Evolutionary conservation across 2,329 filamentous ascomycete genomes (phyloP), one percentile per base, ranked within the genome.

Genomic region (Mycosphaerella sp.): DNA sequence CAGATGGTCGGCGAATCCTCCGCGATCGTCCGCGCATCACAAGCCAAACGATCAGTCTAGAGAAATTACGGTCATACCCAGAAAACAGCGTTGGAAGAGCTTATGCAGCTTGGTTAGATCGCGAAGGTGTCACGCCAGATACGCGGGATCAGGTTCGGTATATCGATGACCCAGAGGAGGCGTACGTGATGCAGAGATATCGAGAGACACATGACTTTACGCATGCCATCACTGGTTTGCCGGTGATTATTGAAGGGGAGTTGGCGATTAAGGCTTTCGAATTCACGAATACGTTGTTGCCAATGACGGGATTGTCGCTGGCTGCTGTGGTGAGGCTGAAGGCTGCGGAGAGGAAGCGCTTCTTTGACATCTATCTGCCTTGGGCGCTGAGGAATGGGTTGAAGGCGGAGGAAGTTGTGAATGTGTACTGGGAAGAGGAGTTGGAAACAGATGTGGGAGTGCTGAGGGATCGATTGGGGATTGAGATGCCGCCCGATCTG

Each of bases 151-250:
- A 71, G 1, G 93, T 98, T 36, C 82, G 87, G 46, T 97, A 95
- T 73, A 89, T 98, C 56, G 90, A 97, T 69, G 85, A 97, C 66
- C 84, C 86, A 62, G 93, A 98, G 71, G 95, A 90, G 68, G 93
- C 93, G 32, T 98, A 97, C 73, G 93, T 97, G 14, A 94, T 98
- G 87, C 93, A 97, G 75, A 82, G 93, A 48, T 98, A 98, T 71
- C 84, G 93, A 56, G 93, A 98, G 71, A 95, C 87, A 60, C 93
- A 98, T 70, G 93, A 98, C 69, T 96, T 98, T 71, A 96, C 94
- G 73, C 93, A 98, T 70, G 91, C 93, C 0, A 76, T 98, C 46
- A 95, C 90, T 0, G 91, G 91, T 0, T 72, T 98, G 42, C 93
- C 93, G 0, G 81, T 94, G 37, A 85, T 95, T 57, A 80, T 89